Base-by-base conservation (phyloP, 495 filamentous ascomycete genomes). In the Aspergillus ellipticus region DNA sequence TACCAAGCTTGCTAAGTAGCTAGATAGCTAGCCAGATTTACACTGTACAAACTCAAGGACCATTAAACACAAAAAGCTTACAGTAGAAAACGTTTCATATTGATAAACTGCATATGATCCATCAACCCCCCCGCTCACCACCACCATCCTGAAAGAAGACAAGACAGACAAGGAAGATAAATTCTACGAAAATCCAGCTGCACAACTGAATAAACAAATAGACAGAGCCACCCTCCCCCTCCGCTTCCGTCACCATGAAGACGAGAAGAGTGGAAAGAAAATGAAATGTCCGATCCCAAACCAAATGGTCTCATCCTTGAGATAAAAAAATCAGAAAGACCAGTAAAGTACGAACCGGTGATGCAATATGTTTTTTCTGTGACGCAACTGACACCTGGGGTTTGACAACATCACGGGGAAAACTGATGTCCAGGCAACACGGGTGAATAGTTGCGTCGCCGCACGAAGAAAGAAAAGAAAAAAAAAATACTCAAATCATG, bases 351-450 rank as follows among this genome's bases (percentile, higher is more conserved):
- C 66, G 75, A 74, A 78, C 68, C 74, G 69, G 73, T 69, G n/a
- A 72, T 83, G 81, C 81, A 83, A 85, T 83, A 78, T 72, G 74
- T 60, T 81, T 63, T 57, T 53, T 85, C 82, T 85, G 75, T 80
- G 80, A 73, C 79, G 72, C 77, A 76, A 79, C 77, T 72, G 81
- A 85, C 82, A 79, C 81, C 76, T 82, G 77, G 59, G 55, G 41
- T 51, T 35, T 33, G 28, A 49, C 7, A 42, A 77, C 74, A 77
- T 74, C 77, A 83, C 75, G 74, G 77, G 67, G 62, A 72, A 59
- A 49, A 29, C 41, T 51, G 62, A 65, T 65, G 62, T 65, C 51
- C 56, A 65, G 56, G 62, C 62, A 65, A 65, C 62, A 65, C 62
- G 62, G 62, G 62, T 65, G 53, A 60, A 67, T 52, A 76, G 75